Conservation (phyloP, 345 rosid genomes). For the Barbarea vulgaris region DNA sequence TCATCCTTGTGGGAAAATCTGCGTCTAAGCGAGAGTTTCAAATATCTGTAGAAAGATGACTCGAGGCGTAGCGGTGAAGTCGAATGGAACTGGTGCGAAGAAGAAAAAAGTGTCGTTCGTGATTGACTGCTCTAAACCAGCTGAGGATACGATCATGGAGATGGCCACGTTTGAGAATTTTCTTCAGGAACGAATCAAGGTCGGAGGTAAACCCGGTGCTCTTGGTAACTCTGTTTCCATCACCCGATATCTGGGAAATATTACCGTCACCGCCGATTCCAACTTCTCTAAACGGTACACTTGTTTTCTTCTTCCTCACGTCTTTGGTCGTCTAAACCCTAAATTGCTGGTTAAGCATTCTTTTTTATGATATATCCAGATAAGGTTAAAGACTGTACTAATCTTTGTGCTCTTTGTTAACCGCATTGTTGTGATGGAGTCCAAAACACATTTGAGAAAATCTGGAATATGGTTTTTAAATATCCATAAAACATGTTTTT, state of each 20-base stretch:
- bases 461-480: background rate
- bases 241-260: constrained; percentile 54
- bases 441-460: background rate
- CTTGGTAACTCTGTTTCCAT: constrained; percentile 66
- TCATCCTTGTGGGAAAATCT: background rate
- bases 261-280: constrained; percentile 60
- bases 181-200: constrained; percentile 83
- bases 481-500: background rate
- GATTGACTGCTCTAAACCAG: constrained; percentile 75
- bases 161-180: constrained; percentile 78
- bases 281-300: constrained; percentile 73
- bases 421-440: background rate
- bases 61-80: constrained; percentile 40
- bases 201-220: constrained; percentile 82
- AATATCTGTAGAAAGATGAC: constrained; percentile 19
- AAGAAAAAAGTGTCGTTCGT: constrained; percentile 63
- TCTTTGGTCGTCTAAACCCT: background rate
- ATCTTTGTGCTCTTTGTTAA: background rate
- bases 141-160: constrained; percentile 81
- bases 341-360: background rate
- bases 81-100: constrained; percentile 46
- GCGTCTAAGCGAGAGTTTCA: background rate
- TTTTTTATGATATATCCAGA: background rate
- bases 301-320: background rate
- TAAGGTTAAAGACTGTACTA: background rate